A percentile compares a stretch with the other conserved stretches of the same genome.
Evolutionary conservation across 106 monocot genomes (phyloP).

Genomic region (Amphibolis antarctica): DNA sequence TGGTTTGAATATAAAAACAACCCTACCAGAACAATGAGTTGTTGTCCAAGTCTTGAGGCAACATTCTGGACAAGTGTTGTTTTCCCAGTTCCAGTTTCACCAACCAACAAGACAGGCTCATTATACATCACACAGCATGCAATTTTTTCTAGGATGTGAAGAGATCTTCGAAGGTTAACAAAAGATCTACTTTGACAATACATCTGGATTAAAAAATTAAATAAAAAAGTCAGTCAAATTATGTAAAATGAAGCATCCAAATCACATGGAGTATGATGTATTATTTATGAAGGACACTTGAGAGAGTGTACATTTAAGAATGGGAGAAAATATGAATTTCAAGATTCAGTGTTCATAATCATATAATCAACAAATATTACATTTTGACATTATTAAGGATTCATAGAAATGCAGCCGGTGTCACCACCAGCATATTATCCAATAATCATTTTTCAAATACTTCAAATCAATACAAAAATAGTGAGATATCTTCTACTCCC

Average conservation of each 20-base stretch:
- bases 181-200: conserved; percentile 31
- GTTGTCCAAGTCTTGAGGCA: conserved; percentile 58
- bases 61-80: conserved; percentile 93
- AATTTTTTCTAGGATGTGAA: conserved; percentile 67
- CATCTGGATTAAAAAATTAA: conserved; percentile 19
- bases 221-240: background rate
- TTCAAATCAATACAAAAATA: no score
- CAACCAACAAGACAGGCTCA: conserved; percentile 87
- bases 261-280: no score
- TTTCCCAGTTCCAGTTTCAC: conserved; percentile 99
- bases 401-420: no score
- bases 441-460: no score
- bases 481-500: no score
- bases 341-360: no score
- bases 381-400: no score
- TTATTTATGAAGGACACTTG: no score
- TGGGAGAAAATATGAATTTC: no score
- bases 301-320: no score
- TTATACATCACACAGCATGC: conserved; percentile 72
- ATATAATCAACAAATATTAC: no score
- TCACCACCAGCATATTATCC: no score
- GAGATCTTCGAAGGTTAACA: conserved; percentile 46
- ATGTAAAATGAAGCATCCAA: background rate
- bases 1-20: background rate
- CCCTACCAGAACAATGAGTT: conserved; percentile 66